phyloP scores from a whole-genome alignment of 495 filamentous ascomycete species.

The Tuber aestivum region DNA sequence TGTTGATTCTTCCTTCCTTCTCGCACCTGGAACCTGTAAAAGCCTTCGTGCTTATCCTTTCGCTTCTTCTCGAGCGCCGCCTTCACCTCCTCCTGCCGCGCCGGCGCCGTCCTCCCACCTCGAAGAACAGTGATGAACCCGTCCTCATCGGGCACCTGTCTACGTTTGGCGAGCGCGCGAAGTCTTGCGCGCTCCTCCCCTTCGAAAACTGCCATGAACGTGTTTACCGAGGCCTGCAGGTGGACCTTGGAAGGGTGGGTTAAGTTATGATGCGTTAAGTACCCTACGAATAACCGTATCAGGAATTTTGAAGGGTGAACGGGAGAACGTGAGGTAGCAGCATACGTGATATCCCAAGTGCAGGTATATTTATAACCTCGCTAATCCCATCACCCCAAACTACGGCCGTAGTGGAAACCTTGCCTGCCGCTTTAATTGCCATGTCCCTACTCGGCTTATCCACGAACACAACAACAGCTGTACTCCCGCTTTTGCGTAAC shows the following conservation, averaged over 20 bases:
- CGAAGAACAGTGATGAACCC: slow-evolving; percentile 88
- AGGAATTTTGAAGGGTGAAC: background rate
- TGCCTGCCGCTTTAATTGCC: slow-evolving; percentile 66
- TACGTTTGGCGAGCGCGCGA: slow-evolving; percentile 56
- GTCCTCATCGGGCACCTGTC: slow-evolving; percentile 82
- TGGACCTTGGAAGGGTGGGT: slow-evolving; percentile 60
- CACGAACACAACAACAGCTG: slow-evolving; percentile 74
- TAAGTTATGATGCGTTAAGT: slow-evolving; percentile 60
- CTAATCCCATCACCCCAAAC: slow-evolving; percentile 60
- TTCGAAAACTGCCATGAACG: slow-evolving; percentile 71
- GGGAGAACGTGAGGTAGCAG: slow-evolving; percentile 5
- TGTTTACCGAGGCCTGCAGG: slow-evolving; percentile 66
- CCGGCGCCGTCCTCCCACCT: slow-evolving; percentile 67
- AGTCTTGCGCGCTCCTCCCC: slow-evolving; percentile 60
- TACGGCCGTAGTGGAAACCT: slow-evolving; percentile 54
- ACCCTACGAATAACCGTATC: slow-evolving; percentile 45
- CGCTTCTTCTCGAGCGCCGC: slow-evolving; percentile 63
- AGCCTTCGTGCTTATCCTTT: slow-evolving; percentile 64
- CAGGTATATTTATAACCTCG: slow-evolving; percentile 48
- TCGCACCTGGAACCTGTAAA: slow-evolving; percentile 89
- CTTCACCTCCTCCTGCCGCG: slow-evolving; percentile 66
- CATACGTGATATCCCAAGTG: slow-evolving; percentile 54
- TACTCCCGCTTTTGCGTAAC: slow-evolving; percentile 64
- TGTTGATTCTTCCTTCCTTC: slow-evolving; percentile 83
- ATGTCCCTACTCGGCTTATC: slow-evolving; percentile 67